A percentile compares a stretch with the other conserved stretches of the same genome.
phyloP scores from a whole-genome alignment of 176 grass and related monocot species.

The Carex kokanica region DNA sequence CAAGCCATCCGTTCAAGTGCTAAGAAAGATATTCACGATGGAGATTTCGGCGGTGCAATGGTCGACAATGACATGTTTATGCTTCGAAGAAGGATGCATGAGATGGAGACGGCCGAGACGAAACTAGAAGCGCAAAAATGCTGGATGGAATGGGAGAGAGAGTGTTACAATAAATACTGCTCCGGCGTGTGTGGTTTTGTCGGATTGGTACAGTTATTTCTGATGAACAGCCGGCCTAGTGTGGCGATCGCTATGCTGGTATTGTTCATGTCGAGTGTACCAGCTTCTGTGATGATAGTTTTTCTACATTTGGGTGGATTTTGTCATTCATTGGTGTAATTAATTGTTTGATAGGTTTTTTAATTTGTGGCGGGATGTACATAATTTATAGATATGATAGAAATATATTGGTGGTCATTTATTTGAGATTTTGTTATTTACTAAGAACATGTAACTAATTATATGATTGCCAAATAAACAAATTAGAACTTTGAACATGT shows the following conservation, averaged over 20 bases:
- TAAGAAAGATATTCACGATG: constrained; percentile 5
- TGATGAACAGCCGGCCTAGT: constrained; percentile 49
- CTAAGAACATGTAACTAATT: too few relatives aligned
- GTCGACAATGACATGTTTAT: constrained; percentile 65
- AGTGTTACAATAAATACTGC: constrained; percentile 56
- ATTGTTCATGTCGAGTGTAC: constrained; percentile 42
- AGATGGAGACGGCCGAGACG: constrained; percentile 50
- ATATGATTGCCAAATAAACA: too few relatives aligned
- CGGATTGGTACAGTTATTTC: constrained; percentile 48
- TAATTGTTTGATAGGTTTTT: constrained; percentile 21
- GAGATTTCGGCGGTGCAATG: constrained; percentile 36
- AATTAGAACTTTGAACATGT: too few relatives aligned
- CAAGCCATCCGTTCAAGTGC: not conserved
- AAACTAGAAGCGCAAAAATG: constrained; percentile 49
- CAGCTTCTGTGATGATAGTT: constrained; percentile 34
- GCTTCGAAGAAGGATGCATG: constrained; percentile 54
- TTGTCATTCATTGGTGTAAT: constrained; percentile 15
- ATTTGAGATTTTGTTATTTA: too few relatives aligned
- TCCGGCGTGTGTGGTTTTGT: constrained; percentile 40
- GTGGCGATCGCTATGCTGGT: constrained; percentile 28
- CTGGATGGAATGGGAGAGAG: constrained; percentile 73
- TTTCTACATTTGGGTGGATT: constrained; percentile 26
- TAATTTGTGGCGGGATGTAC: not conserved
- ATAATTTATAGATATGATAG: not conserved
- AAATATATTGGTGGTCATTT: not conserved